Evolutionary conservation across 106 monocot species (phyloP), one percentile per base, ranked within the genome.

Genomic region (Acanthochlamys bracteata): DNA sequence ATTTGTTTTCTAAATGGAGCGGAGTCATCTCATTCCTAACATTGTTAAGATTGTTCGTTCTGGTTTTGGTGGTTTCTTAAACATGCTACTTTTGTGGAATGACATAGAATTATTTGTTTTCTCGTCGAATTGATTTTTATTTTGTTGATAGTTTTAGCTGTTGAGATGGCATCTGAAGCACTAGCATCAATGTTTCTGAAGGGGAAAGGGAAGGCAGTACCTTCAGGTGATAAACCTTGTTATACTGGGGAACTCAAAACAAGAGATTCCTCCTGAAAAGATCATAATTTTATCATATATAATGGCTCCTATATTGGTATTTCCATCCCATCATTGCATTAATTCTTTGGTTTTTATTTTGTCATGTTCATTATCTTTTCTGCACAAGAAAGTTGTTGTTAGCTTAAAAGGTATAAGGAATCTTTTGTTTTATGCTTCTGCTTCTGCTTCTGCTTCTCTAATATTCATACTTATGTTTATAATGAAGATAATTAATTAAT

Each of bases 251-350:
- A 88, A 67, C 66, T 59, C 83, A 19, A 99, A 92, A 52, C 61
- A 83, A 16, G 98, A 99, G 55, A 71, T 99, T 16, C 98, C 98
- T 13, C 98, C 91, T 11, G 98, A 99, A 71, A 99, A 99, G 71
- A 81, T 88, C 39, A 71, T 99, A 41, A 92, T 88, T 33, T 69
- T 99, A 24, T 78, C 98, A 52, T 89, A 78, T 65, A 62, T 99
- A 13, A 89, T 89, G 56, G 80, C 98, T 71, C 98, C 98, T 61
- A 85, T 83, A 79, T 64, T 92, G 98, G 98, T 99, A 90, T 70
- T 0, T 63, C 22, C 49, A 49, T 14, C 12, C 2, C 2, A 49
- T 49, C 12, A 3, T 12, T 14, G 2, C 10, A 49, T 49, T 4
- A 49, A 14, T 17, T 1, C 17, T 49, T 14, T 49, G 49, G 12